Percentiles rank a stretch among this genome's conserved stretches.
Evolutionary conservation across 176 grass and related monocot species (phyloP).

Genomic region (Aegilops sharonensis): DNA sequence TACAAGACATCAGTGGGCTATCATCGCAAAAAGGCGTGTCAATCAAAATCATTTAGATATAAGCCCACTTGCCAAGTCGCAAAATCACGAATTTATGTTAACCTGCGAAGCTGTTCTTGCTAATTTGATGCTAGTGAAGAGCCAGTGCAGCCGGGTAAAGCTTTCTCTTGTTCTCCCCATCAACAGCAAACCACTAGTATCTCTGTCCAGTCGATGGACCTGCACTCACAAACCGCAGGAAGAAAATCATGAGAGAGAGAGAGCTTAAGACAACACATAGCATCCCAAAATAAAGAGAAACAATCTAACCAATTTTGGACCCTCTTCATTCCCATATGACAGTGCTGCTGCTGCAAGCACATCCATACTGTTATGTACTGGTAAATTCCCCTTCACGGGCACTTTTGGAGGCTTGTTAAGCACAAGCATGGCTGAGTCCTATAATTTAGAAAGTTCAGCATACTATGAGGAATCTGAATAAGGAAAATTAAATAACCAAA

Average conservation of each 20-base stretch:
- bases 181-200: slow-evolving; percentile 72
- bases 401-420: slow-evolving; percentile 88
- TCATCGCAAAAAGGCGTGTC: neutral
- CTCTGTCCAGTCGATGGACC: slow-evolving; percentile 89
- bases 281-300: neutral
- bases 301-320: slow-evolving; percentile 70
- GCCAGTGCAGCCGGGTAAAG: slow-evolving; percentile 63
- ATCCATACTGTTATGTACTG: slow-evolving; percentile 93
- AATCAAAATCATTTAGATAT: neutral
- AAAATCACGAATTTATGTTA: neutral
- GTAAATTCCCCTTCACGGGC: slow-evolving; percentile 84
- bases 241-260: slow-evolving; percentile 22
- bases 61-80: neutral
- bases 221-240: slow-evolving; percentile 18
- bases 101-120: slow-evolving; percentile 71
- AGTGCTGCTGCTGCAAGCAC: slow-evolving; percentile 81
- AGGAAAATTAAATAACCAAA: slow-evolving; percentile 1
- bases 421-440: slow-evolving; percentile 81
- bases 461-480: neutral
- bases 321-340: slow-evolving; percentile 71
- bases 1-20: neutral
- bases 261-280: neutral
- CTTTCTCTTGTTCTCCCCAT: slow-evolving; percentile 78
- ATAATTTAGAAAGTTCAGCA: slow-evolving; percentile 20
- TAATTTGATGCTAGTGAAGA: slow-evolving; percentile 65